phyloP scores from a whole-genome alignment of 139 green algal genomes.

The Micromonas pusilla region DNA sequence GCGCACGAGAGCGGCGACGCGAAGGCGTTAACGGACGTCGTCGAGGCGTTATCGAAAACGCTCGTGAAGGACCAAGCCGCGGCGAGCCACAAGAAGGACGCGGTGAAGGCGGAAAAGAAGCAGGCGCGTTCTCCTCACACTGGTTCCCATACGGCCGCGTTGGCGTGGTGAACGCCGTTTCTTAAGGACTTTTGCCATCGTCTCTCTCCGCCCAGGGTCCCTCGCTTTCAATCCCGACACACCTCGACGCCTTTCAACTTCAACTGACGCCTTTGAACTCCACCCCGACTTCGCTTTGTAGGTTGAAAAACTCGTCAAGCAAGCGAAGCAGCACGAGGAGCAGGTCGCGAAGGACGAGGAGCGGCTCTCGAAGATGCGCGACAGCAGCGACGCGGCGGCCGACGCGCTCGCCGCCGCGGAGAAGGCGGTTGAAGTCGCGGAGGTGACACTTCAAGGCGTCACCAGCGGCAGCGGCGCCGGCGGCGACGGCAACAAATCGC shows the following conservation, averaged over 20 bases:
- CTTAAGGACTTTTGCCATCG: no score
- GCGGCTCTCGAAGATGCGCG: background rate
- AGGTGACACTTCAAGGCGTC: constrained; percentile 42
- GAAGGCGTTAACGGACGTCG: constrained; percentile 44
- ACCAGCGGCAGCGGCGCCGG: constrained; percentile 48
- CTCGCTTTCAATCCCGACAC: no score
- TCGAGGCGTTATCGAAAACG: constrained; percentile 56
- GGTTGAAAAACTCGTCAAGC: constrained; percentile 1
- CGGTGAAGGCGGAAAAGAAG: constrained; percentile 20
- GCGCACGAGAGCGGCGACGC: constrained; percentile 38
- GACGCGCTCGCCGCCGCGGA: constrained; percentile 29
- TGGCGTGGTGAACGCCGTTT: no score
- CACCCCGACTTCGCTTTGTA: no score
- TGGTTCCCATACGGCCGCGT: no score
- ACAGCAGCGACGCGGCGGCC: constrained; percentile 27
- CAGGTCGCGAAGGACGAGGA: background rate
- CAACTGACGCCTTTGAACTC: no score
- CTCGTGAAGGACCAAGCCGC: constrained; percentile 37
- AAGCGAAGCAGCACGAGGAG: constrained; percentile 40
- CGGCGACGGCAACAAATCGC: constrained; percentile 43
- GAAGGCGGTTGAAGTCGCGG: constrained; percentile 19
- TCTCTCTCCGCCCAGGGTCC: no score
- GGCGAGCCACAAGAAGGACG: constrained; percentile 39
- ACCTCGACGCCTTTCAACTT: no score
- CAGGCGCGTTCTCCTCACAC: no score